A percentile compares a stretch with the other conserved stretches of the same genome.
Evolutionary conservation across 352 stramenopile species (phyloP).

Genomic region (Thalassiosira livingstoniorum): DNA sequence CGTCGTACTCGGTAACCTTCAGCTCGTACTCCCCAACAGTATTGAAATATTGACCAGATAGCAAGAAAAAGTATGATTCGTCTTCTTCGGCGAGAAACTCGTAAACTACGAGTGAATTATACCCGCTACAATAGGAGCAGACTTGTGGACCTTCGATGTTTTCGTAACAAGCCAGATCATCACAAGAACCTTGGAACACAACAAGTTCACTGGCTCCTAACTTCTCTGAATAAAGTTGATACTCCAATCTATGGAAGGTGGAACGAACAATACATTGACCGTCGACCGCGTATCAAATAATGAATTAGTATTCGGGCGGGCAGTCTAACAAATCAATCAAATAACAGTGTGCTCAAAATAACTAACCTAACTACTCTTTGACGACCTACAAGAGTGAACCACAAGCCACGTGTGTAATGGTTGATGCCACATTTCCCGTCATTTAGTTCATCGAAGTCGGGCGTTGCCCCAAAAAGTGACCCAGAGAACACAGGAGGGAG

Average conservation of each 20-base stretch:
- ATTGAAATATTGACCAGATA: conserved; percentile 10
- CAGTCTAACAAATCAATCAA: no score
- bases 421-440: neutral
- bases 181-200: conserved; percentile 23
- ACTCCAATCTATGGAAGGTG: conserved; percentile 22
- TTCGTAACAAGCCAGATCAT: conserved; percentile 2
- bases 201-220: conserved; percentile 18
- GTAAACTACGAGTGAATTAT: conserved; percentile 12
- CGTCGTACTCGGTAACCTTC: conserved; percentile 25
- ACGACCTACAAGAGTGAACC: conserved; percentile 9
- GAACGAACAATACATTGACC: no score
- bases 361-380: neutral
- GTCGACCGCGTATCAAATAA: no score
- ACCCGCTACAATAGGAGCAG: neutral
- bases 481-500: neutral
- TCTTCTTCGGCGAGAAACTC: conserved; percentile 20
- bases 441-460: conserved; percentile 15
- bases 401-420: conserved; percentile 16
- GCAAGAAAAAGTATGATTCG: conserved; percentile 17
- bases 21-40: conserved; percentile 24
- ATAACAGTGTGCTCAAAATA: no score
- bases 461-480: conserved; percentile 5
- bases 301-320: no score
- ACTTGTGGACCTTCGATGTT: conserved; percentile 5
- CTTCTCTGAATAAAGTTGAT: conserved; percentile 20